Evolutionary conservation across 1,139 yeast genomes (phyloP), one percentile per base, ranked within the genome.

Genomic region (Tardiomyces depauwii): DNA sequence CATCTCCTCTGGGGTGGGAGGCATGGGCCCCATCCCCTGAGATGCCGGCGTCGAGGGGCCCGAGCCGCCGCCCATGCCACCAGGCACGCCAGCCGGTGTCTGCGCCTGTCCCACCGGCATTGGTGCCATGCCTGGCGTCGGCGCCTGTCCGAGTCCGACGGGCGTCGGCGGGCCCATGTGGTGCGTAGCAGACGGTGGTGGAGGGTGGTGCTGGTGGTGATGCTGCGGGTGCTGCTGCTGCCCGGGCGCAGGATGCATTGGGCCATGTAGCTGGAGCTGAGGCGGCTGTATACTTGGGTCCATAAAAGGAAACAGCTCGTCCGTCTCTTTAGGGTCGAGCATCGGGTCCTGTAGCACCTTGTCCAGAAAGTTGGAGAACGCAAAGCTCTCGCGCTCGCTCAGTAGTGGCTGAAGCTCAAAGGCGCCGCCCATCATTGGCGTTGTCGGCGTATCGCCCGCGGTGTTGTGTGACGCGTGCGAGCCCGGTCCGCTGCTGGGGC

Each of bases 331-430:
- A n/a, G 67, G 67, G 44, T 64, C 62, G 44, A 60, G 55, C 44
- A 64, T 57, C 5, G 69, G 64, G 49, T 66, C 68, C n/a, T 55
- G 58, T 18, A 65, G 58, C 41, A 68, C 58, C 45, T 59, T 63
- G 48, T 66, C 71, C 44, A 68, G 53, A 48, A 67, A 67, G 27
- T 55, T 58, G 12, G 64, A 49, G 44, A 67, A 60, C 28, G 67
- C 67, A 25, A 54, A 49, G n/a, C 64, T 55, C 50, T 67, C 71
- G 39, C 55, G 57, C 38, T 59, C 63, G 48, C 62, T 64, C 42
- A 67, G 56, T 43, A 66, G 59, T 18, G 64, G 61, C 14, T 40
- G 49, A 32, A 42, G 39, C 18, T 21, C 33, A 30, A 30, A 30
- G 10, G 16, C 36, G 5, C 16, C 36, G 5, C 16, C 36, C 16